Conservation (phyloP, 208 protist species). For the Strigomonas culicis region DNA sequence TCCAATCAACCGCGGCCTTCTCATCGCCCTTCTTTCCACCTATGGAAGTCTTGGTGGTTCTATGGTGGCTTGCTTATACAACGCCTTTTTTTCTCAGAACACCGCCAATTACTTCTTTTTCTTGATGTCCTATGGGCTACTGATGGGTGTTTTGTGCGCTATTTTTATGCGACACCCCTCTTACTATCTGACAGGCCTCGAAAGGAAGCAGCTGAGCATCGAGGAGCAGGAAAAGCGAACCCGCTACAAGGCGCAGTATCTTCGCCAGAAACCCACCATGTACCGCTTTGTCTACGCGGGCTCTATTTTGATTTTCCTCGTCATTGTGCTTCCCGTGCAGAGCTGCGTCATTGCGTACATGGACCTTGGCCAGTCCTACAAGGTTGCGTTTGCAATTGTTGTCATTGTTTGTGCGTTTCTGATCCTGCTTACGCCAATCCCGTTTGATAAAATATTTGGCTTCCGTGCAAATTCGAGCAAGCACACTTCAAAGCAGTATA, state of each 20-base stretch:
- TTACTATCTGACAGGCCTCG: conserved; percentile 47
- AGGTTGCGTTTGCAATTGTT: conserved; percentile 35
- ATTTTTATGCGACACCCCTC: conserved; percentile 43
- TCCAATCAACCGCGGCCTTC: conserved; percentile 36
- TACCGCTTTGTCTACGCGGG: conserved; percentile 49
- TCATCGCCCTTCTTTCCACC: conserved; percentile 59
- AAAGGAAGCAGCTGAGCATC: conserved; percentile 24
- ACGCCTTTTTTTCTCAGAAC: conserved; percentile 49
- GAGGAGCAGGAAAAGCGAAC: conserved; percentile 27
- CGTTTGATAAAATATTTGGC: conserved; percentile 15
- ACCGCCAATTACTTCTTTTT: conserved; percentile 52
- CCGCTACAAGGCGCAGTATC: conserved; percentile 29
- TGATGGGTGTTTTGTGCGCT: conserved; percentile 20
- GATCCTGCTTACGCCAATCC: conserved; percentile 29
- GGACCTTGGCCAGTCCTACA: conserved; percentile 13
- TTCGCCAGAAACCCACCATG: conserved; percentile 36
- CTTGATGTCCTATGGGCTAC: conserved; percentile 23
- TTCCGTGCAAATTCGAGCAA: too few species aligned
- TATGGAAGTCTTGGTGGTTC: conserved; percentile 55
- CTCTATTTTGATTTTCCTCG: conserved; percentile 33
- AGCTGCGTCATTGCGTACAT: conserved; percentile 30
- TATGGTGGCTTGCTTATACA: conserved; percentile 41
- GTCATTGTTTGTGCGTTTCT: conserved; percentile 29
- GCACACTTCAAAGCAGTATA: background rate
- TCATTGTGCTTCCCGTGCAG: conserved; percentile 42